Evolutionary conservation across 2,329 filamentous ascomycete species (phyloP), one percentile per base, ranked within the genome.

Genomic region (Akanthomyces muscarius): DNA sequence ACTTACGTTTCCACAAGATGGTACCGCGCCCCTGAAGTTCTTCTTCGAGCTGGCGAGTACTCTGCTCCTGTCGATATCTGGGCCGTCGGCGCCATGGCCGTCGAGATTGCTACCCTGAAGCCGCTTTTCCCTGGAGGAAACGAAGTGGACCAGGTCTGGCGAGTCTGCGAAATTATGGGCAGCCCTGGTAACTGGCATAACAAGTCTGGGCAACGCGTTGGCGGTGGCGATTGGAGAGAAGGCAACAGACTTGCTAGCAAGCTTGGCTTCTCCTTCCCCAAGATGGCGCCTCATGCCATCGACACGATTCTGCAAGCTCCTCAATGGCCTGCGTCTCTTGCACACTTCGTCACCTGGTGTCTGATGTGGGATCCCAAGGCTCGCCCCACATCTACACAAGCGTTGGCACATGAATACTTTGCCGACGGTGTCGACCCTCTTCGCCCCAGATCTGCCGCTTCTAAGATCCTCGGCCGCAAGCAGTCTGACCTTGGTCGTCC

Each of bases 111-210:
- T 30, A 99, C 95, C 0, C 75, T 99, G 64, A 99, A 98, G 80
- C 95, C 95, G 21, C 81, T 99, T 13, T 99, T 99, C 81, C 95
- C 95, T 13, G 95, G 95, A 69, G 92, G 92, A 72, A 99, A 99
- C 73, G 95, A 99, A 79, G 95, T 99, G 1, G 95, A 99, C 70
- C 95, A 99, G 76, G 95, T 99, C 1, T 99, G 95, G 95, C 89
- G 95, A 69, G 91, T 99, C 0, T 99, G 95, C 73, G 95, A 99
- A 75, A 97, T 99, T 64, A 99, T 99, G 95, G 95, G 95, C 56
- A 98, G 94, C 78, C 95, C 95, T 3, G 95, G 95, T 51, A 94
- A 94, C 78, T 99, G 95, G 95, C 95, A 96, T 74, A 97, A 91
- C 81, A 97, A 97, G 77, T 83, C 90, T 5, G 93, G 93, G 28